Conservation (phyloP, 2,329 filamentous ascomycete species). For the Cytospora leucostoma region DNA sequence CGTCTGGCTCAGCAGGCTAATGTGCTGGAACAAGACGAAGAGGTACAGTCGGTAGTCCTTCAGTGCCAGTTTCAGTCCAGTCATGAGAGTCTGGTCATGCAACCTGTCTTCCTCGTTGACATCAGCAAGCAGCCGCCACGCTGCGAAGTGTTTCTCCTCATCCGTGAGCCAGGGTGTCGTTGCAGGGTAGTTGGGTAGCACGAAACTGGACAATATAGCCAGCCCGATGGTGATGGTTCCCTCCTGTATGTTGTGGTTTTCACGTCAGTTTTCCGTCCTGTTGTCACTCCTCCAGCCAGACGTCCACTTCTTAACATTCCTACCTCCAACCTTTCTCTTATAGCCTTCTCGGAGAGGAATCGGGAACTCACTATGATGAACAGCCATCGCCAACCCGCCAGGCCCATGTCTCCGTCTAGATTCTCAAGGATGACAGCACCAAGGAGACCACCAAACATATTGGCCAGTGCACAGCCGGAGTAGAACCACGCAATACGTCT, state of each 20-base stretch:
- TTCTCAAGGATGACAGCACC: conserved; percentile 51
- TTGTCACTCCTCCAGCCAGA: background rate
- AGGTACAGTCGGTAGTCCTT: conserved; percentile 48
- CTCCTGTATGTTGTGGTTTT: background rate
- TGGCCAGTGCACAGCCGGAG: conserved; percentile 48
- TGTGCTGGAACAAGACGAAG: conserved; percentile 56
- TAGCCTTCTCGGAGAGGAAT: background rate
- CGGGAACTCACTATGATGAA: conserved; percentile 34
- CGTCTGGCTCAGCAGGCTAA: conserved; percentile 53
- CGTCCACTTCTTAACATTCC: too few relatives aligned
- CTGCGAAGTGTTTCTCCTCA: conserved; percentile 29
- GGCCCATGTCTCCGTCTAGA: conserved; percentile 35
- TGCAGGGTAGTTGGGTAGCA: conserved; percentile 29
- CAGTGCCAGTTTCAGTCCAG: conserved; percentile 34
- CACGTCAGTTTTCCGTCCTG: background rate
- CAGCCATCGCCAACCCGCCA: conserved; percentile 38
- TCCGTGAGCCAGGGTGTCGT: conserved; percentile 28
- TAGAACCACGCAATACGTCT: conserved; percentile 51
- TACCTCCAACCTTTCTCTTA: background rate
- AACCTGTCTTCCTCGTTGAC: conserved; percentile 32
- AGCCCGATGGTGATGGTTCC: conserved; percentile 25
- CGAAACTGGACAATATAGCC: conserved; percentile 23
- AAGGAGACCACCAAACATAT: conserved; percentile 53
- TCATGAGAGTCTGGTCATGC: conserved; percentile 26
- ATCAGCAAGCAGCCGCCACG: conserved; percentile 27